Conservation (phyloP, 805 yeast genomes). For the Candida incommunis region DNA sequence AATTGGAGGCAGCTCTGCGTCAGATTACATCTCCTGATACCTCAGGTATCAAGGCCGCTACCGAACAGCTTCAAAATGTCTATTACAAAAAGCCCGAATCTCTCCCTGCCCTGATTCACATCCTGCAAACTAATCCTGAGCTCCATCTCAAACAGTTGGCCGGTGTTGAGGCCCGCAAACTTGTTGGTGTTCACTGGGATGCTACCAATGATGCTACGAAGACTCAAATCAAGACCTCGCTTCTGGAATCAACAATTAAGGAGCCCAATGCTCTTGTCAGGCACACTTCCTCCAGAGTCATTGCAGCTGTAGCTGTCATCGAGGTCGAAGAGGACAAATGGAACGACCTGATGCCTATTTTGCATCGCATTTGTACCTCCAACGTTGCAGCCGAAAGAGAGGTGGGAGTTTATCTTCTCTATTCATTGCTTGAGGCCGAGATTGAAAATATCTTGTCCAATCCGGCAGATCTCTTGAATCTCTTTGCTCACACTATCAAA, state of each 20-base stretch:
- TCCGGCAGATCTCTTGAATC: conserved; percentile 50
- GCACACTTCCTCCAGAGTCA: conserved; percentile 80
- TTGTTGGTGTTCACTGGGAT: conserved; percentile 60
- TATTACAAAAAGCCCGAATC: conserved; percentile 58
- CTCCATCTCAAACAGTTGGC: conserved; percentile 77
- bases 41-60: conserved; percentile 71
- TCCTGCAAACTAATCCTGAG: conserved; percentile 55
- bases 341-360: conserved; percentile 60
- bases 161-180: conserved; percentile 92
- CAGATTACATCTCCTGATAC: conserved; percentile 68
- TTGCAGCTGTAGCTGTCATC: conserved; percentile 67
- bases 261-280: conserved; percentile 56
- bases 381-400: conserved; percentile 50
- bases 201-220: conserved; percentile 34
- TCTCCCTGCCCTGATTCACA: conserved; percentile 70
- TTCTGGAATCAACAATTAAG: conserved; percentile 53
- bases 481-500: conserved; percentile 54
- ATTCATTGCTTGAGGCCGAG: conserved; percentile 60
- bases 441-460: conserved; percentile 43
- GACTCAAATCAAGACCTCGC: conserved; percentile 48
- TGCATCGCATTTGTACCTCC: conserved; percentile 54
- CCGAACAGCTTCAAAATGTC: conserved; percentile 56
- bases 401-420: conserved; percentile 68
- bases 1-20: conserved; percentile 65
- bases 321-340: conserved; percentile 61